Percentiles rank a stretch among this genome's conserved stretches.
phyloP scores from a whole-genome alignment of 2,329 filamentous ascomycete genomes.

The Canariomyces notabilis region DNA sequence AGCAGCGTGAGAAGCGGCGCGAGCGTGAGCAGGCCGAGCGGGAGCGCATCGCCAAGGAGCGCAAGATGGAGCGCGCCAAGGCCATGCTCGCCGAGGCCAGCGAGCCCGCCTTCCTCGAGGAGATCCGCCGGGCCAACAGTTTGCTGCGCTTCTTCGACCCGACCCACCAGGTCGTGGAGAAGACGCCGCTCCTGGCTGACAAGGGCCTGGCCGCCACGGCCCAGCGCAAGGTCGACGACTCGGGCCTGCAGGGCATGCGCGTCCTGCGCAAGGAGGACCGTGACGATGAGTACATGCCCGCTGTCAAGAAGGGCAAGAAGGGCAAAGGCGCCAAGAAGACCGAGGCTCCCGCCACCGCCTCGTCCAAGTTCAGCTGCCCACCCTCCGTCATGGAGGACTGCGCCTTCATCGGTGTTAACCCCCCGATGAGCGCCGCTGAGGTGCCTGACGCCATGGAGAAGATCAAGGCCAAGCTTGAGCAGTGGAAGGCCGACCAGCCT shows the following conservation, averaged over 20 bases:
- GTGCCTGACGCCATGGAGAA: slow-evolving; percentile 78
- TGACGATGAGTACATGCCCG: slow-evolving; percentile 79
- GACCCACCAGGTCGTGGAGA: slow-evolving; percentile 57
- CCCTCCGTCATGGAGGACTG: slow-evolving; percentile 91
- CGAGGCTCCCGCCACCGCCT: slow-evolving; percentile 42
- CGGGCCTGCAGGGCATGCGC: slow-evolving; percentile 78
- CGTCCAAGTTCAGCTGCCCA: slow-evolving; percentile 72
- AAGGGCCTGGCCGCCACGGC: slow-evolving; percentile 74
- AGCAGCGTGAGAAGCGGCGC: slow-evolving; percentile 68
- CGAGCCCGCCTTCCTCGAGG: slow-evolving; percentile 83
- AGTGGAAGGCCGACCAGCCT: slow-evolving; percentile 89
- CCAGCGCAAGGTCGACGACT: slow-evolving; percentile 76
- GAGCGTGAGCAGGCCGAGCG: slow-evolving; percentile 81
- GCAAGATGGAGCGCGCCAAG: slow-evolving; percentile 70
- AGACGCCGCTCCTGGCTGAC: slow-evolving; percentile 57
- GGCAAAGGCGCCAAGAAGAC: slow-evolving; percentile 56
- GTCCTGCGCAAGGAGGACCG: slow-evolving; percentile 81
- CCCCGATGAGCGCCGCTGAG: slow-evolving; percentile 80
- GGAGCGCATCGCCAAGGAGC: slow-evolving; percentile 64
- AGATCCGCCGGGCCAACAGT: slow-evolving; percentile 84
- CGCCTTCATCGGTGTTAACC: slow-evolving; percentile 74
- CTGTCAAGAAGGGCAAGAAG: slow-evolving; percentile 84
- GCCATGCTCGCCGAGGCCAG: slow-evolving; percentile 75
- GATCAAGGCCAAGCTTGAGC: slow-evolving; percentile 82
- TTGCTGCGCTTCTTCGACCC: slow-evolving; percentile 91